phyloP scores from a whole-genome alignment of 495 filamentous ascomycete species.

The Penicillium simplicissimum region DNA sequence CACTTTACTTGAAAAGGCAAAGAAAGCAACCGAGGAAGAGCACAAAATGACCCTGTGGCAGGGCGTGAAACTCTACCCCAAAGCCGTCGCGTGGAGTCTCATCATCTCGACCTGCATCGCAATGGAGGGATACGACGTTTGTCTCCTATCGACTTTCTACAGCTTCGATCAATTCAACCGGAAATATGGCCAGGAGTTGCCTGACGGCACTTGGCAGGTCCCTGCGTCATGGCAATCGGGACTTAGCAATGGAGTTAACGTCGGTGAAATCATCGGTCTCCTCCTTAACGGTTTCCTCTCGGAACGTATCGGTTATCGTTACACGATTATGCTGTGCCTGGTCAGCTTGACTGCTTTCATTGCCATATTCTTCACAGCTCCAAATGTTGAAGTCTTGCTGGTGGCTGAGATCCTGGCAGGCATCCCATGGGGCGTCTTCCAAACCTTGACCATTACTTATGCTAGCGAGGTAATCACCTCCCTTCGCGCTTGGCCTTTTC shows the following conservation, averaged over 20 bases:
- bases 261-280: slow-evolving; percentile 74
- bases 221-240: slow-evolving; percentile 77
- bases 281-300: slow-evolving; percentile 74
- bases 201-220: slow-evolving; percentile 62
- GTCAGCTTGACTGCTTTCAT: slow-evolving; percentile 64
- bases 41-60: slow-evolving; percentile 46
- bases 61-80: slow-evolving; percentile 54
- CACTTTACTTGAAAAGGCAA: slow-evolving; percentile 44
- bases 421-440: slow-evolving; percentile 35
- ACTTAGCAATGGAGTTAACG: slow-evolving; percentile 64
- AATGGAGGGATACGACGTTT: slow-evolving; percentile 61
- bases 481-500: background rate
- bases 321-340: slow-evolving; percentile 69
- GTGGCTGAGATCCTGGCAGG: slow-evolving; percentile 75
- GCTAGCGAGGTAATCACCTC: background rate
- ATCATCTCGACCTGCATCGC: slow-evolving; percentile 54
- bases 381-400: slow-evolving; percentile 64
- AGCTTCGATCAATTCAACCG: slow-evolving; percentile 57
- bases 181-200: slow-evolving; percentile 62
- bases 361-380: slow-evolving; percentile 74
- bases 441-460: background rate
- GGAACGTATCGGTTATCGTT: slow-evolving; percentile 71
- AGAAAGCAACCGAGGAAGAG: slow-evolving; percentile 47
- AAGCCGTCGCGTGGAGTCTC: slow-evolving; percentile 56
- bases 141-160: slow-evolving; percentile 53